phyloP scores from a whole-genome alignment of 176 grass and related monocot species.

The Thalia dealbata region DNA sequence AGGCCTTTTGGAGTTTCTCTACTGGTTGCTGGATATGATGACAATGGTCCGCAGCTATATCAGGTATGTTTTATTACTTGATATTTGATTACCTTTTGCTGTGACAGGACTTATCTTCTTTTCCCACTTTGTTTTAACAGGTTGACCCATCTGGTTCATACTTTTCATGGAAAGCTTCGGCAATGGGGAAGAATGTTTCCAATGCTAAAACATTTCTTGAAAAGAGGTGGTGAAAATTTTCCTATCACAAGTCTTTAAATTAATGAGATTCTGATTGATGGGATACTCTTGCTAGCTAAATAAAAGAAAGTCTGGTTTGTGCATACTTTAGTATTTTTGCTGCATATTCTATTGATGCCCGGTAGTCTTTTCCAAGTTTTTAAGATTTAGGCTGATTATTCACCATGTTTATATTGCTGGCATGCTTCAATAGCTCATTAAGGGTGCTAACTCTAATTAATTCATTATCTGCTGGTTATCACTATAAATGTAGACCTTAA shows the following conservation, averaged over 20 bases:
- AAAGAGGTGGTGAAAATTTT: slow-evolving; percentile 45
- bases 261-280: background rate
- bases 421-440: too few relatives aligned
- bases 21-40: slow-evolving; percentile 90
- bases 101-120: slow-evolving; percentile 7
- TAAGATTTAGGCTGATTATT: too few relatives aligned
- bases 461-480: too few relatives aligned
- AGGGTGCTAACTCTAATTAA: too few relatives aligned
- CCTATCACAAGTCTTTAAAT: background rate
- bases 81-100: background rate
- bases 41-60: slow-evolving; percentile 90
- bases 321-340: too few relatives aligned
- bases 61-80: slow-evolving; percentile 36
- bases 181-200: slow-evolving; percentile 98
- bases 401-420: too few relatives aligned
- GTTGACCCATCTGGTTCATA: slow-evolving; percentile 98
- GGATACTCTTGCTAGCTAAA: background rate
- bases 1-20: slow-evolving; percentile 95
- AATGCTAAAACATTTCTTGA: slow-evolving; percentile 98
- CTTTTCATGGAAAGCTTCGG: slow-evolving; percentile 99
- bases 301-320: background rate
- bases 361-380: too few relatives aligned
- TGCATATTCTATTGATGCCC: too few relatives aligned
- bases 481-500: too few relatives aligned
- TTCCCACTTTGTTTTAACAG: slow-evolving; percentile 21